These are phyloP conservation scores for Cladosporium sp. DNA, from an alignment of 2,329 filamentous ascomycete species.

Conservation along the genomic window DNA sequence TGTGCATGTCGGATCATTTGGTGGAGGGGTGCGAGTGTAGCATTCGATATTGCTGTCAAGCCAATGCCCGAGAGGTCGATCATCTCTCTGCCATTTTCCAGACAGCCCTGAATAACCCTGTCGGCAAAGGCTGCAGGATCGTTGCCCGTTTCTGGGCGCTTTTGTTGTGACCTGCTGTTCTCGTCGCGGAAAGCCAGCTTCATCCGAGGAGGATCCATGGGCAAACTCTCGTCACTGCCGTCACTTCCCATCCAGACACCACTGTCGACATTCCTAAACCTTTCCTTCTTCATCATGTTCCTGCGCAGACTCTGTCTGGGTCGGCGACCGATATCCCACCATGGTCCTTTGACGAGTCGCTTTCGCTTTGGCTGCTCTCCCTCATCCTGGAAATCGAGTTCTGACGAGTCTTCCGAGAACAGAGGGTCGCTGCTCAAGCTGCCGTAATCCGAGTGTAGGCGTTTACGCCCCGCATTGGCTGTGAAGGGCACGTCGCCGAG, in stretches of 20 bases:
- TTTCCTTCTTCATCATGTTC: constrained; percentile 35
- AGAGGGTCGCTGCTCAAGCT: constrained; percentile 68
- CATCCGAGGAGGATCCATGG: constrained; percentile 19
- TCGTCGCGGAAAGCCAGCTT: constrained; percentile 12
- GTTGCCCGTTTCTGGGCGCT: constrained; percentile 3
- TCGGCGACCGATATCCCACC: constrained; percentile 56
- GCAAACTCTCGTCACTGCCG: constrained; percentile 41
- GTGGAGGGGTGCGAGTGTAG: constrained; percentile 58
- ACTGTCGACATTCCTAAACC: constrained; percentile 65
- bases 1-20: constrained; percentile 40
- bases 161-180: constrained; percentile 35
- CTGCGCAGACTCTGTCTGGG: constrained; percentile 44
- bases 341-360: constrained; percentile 65
- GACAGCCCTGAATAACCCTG: constrained; percentile 32
- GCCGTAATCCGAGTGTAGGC: constrained; percentile 36
- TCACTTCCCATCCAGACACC: constrained; percentile 71
- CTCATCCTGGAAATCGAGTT: constrained; percentile 61
- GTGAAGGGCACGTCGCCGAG: constrained; percentile 23
- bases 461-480: constrained; percentile 31
- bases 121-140: constrained; percentile 29
- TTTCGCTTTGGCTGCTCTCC: constrained; percentile 63
- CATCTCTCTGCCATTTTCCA: constrained; percentile 59
- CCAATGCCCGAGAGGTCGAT: constrained; percentile 62
- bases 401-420: constrained; percentile 67
- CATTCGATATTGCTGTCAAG: constrained; percentile 58